Conservation (phyloP, 441 rosid species). For the Populus tomentosa region DNA sequence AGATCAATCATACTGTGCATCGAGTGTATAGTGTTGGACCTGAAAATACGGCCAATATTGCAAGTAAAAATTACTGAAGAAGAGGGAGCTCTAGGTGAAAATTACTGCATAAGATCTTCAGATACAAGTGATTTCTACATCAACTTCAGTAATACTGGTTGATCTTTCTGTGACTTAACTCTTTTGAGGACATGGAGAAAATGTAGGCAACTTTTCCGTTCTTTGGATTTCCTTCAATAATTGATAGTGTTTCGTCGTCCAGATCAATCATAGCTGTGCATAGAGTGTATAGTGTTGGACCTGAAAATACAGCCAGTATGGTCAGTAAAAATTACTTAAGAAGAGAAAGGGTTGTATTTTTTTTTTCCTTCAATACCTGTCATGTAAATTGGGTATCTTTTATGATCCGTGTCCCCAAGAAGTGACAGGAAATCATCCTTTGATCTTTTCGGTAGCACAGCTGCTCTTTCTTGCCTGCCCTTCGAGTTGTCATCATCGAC, state of each 20-base stretch:
- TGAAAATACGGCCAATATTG: slow-evolving; percentile 17
- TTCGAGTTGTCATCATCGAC: slow-evolving; percentile 42
- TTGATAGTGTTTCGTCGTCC: slow-evolving; percentile 38
- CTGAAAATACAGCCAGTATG: slow-evolving; percentile 23
- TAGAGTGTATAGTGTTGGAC: slow-evolving; percentile 47
- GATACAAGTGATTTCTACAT: not conserved
- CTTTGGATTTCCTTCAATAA: slow-evolving; percentile 48
- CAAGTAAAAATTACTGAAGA: slow-evolving; percentile 7
- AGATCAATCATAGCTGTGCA: slow-evolving; percentile 42
- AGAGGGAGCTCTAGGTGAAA: too few relatives aligned
- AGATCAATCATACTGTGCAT: slow-evolving; percentile 43
- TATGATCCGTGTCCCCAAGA: slow-evolving; percentile 37
- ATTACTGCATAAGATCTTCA: slow-evolving; percentile 25
- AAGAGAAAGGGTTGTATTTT: slow-evolving; percentile 4
- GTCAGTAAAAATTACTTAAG: slow-evolving; percentile 12
- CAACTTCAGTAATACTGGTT: not conserved
- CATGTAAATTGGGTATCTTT: slow-evolving; percentile 50
- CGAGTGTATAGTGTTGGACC: slow-evolving; percentile 52
- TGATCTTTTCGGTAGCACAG: slow-evolving; percentile 35
- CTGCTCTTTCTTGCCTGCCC: slow-evolving; percentile 41
- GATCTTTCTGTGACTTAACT: slow-evolving; percentile 14
- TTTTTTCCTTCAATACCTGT: slow-evolving; percentile 29
- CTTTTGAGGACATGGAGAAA: slow-evolving; percentile 38
- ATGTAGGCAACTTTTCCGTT: slow-evolving; percentile 32
- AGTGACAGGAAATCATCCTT: slow-evolving; percentile 42